Conservation (phyloP, 1,284 basidiomycete genomes). For the Trametes versicolor region DNA sequence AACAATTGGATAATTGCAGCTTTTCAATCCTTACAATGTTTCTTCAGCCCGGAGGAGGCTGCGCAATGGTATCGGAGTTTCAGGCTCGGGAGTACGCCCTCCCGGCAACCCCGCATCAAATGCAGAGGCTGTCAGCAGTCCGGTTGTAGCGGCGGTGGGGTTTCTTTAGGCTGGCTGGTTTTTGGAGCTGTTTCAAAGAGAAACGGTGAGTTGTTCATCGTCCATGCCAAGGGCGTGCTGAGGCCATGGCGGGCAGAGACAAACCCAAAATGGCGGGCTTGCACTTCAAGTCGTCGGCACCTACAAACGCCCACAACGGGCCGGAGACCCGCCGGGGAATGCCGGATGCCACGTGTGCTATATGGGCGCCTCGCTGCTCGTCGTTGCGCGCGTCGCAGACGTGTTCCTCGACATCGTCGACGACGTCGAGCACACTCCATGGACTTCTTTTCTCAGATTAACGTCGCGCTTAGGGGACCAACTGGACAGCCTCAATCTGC, state of each 20-base stretch:
- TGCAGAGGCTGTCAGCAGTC: no score
- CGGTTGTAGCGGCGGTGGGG: no score
- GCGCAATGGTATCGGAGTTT: no score
- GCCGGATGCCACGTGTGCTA: background rate
- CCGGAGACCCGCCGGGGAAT: background rate
- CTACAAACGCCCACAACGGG: constrained; percentile 25
- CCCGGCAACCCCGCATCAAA: no score
- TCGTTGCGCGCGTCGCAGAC: constrained; percentile 16
- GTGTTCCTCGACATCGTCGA: constrained; percentile 17
- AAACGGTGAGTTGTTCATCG: no score
- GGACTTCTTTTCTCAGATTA: constrained; percentile 86
- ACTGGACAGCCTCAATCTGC: constrained; percentile 85
- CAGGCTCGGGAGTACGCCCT: no score
- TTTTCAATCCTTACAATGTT: no score
- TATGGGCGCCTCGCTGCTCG: background rate
- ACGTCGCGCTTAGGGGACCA: constrained; percentile 81
- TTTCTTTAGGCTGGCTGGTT: no score
- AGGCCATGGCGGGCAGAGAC: background rate
- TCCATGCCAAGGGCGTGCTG: no score
- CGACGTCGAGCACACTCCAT: constrained; percentile 50
- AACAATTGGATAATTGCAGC: no score
- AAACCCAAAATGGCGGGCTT: background rate
- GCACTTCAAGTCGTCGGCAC: background rate
- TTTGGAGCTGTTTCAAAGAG: no score
- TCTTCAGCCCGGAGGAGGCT: no score